Conservation (phyloP, 495 filamentous ascomycete genomes). For the Penicillium herquei region DNA sequence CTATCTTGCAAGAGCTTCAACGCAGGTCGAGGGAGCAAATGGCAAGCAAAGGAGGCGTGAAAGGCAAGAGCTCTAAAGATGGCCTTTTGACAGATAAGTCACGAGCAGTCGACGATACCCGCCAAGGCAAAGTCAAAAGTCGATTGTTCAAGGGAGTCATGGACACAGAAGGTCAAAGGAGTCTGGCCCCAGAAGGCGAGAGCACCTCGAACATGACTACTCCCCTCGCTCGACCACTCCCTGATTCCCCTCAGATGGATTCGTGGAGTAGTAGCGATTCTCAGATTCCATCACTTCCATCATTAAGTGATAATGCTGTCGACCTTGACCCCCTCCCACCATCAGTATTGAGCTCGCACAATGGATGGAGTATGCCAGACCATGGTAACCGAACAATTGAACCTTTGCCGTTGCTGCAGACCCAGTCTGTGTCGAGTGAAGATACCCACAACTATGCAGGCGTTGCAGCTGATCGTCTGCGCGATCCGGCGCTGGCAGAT, state of each 20-base stretch:
- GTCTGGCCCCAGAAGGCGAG: constrained; percentile 52
- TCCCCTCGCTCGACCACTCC: constrained; percentile 68
- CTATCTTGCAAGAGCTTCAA: constrained; percentile 58
- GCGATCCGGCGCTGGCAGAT: constrained; percentile 19
- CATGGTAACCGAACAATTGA: constrained; percentile 19
- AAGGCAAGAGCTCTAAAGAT: constrained; percentile 36
- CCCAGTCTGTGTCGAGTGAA: constrained; percentile 30
- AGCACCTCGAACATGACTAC: constrained; percentile 78
- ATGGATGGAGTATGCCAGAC: constrained; percentile 38
- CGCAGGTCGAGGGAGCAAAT: constrained; percentile 56
- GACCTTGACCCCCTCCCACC: constrained; percentile 45
- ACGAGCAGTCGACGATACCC: constrained; percentile 34
- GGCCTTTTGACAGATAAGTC: constrained; percentile 24
- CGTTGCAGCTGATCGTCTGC: constrained; percentile 19
- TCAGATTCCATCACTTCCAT: constrained; percentile 30
- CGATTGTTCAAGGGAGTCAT: constrained; percentile 47
- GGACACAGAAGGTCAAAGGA: constrained; percentile 34
- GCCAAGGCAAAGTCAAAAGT: constrained; percentile 38
- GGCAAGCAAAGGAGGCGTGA: constrained; percentile 20
- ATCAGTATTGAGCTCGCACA: constrained; percentile 43
- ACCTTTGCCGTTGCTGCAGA: constrained; percentile 19
- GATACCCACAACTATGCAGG: constrained; percentile 17
- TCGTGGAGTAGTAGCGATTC: constrained; percentile 31
- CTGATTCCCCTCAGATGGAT: constrained; percentile 39
- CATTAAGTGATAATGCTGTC: constrained; percentile 30